Evolutionary conservation across 2,329 filamentous ascomycete species (phyloP).

Genomic region (Xylaria sp.): DNA sequence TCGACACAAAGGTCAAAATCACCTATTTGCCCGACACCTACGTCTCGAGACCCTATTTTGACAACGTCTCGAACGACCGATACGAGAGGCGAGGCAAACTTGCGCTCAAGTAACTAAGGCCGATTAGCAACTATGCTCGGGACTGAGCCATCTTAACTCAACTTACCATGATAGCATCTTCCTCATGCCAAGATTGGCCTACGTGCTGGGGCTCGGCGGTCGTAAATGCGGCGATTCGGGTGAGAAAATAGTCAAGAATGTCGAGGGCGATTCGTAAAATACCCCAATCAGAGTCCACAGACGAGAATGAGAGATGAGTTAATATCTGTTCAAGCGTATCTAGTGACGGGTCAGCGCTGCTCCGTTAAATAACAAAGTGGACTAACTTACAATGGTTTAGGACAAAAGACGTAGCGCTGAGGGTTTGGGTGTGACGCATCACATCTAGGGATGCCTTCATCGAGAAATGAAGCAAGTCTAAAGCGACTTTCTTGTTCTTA

Average conservation of each 20-base stretch:
- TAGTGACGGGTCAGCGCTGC: constrained; percentile 40
- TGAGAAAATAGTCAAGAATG: constrained; percentile 60
- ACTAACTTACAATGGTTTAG: constrained; percentile 57
- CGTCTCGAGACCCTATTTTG: constrained; percentile 44
- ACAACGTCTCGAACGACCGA: constrained; percentile 58
- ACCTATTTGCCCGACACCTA: constrained; percentile 40
- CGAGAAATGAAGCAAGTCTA: constrained; percentile 64
- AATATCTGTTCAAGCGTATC: constrained; percentile 65
- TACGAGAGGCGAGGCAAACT: constrained; percentile 60
- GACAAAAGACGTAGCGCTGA: constrained; percentile 61
- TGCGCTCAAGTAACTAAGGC: constrained; percentile 59
- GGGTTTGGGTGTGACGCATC: constrained; percentile 58
- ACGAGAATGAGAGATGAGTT: constrained; percentile 57
- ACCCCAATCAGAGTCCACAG: constrained; percentile 60
- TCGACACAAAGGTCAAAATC: constrained; percentile 55
- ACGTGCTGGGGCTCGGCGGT: constrained; percentile 53
- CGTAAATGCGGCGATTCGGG: constrained; percentile 55
- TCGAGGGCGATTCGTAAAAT: constrained; percentile 59
- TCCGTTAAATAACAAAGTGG: not conserved
- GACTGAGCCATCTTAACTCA: not conserved
- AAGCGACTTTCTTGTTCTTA: constrained; percentile 63
- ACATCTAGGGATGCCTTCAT: constrained; percentile 63
- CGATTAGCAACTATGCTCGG: constrained; percentile 26
- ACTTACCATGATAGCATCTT: constrained; percentile 61
- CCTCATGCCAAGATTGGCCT: constrained; percentile 52